Percentiles rank a stretch among this genome's conserved stretches.
Evolutionary conservation across 164 flowering plant genomes (phyloP).

Genomic region (Nelumbo lutea): DNA sequence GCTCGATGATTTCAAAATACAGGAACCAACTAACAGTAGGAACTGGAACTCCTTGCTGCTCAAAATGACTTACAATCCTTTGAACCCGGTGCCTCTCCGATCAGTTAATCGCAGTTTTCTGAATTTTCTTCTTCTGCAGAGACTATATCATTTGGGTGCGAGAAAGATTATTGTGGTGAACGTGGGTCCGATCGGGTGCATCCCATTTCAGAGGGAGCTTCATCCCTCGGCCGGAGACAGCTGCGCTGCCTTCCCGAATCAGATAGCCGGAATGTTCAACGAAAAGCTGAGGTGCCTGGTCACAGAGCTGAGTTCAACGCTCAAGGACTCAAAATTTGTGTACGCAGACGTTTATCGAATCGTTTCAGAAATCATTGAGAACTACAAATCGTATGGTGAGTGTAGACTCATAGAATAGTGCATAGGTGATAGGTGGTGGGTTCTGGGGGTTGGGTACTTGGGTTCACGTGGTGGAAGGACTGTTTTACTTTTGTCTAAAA

Average conservation of each 20-base stretch:
- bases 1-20: constrained; percentile 45
- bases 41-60: background rate
- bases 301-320: constrained; percentile 29
- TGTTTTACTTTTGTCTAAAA: too few species aligned
- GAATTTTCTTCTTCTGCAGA: constrained; percentile 26
- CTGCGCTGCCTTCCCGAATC: constrained; percentile 46
- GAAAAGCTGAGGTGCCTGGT: constrained; percentile 36
- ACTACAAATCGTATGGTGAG: constrained; percentile 48
- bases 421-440: too few species aligned
- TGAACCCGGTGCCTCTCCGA: too few species aligned
- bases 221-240: constrained; percentile 38
- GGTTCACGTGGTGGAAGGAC: too few species aligned
- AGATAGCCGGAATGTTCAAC: constrained; percentile 50
- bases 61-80: background rate
- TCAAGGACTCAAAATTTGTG: constrained; percentile 38
- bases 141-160: constrained; percentile 59
- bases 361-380: constrained; percentile 42
- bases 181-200: constrained; percentile 79
- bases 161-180: constrained; percentile 53
- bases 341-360: constrained; percentile 55
- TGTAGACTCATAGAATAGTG: background rate
- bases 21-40: constrained; percentile 61
- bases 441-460: too few species aligned
- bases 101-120: too few species aligned
- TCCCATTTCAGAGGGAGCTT: constrained; percentile 55